Conservation (phyloP, 495 filamentous ascomycete species). For the Hypoxylon fuscum region DNA sequence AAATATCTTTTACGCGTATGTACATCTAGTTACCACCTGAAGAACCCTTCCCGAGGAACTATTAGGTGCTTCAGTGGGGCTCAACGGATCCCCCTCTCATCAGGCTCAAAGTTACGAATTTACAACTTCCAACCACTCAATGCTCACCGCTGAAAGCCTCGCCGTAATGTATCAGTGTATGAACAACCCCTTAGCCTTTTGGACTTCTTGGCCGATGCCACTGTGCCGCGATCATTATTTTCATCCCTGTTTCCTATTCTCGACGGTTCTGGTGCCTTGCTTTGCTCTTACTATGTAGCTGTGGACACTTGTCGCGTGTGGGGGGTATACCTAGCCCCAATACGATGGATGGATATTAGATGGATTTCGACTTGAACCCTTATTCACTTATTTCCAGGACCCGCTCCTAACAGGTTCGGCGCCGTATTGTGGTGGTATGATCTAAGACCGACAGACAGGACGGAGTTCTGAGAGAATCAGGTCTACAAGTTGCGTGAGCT, state of each 20-base stretch:
- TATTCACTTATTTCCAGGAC: slow-evolving; percentile 1
- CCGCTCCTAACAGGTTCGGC: neutral
- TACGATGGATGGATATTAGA: neutral
- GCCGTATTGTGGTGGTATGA: slow-evolving; percentile 1
- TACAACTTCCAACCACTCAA: neutral
- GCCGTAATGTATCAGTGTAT: slow-evolving; percentile 4
- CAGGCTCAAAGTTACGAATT: neutral
- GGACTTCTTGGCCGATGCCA: slow-evolving; percentile 22
- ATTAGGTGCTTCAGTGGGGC: neutral
- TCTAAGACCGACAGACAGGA: neutral
- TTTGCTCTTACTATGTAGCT: neutral
- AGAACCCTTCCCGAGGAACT: too few species aligned
- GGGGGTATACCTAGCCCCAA: slow-evolving; percentile 6
- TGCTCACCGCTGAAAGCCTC: slow-evolving; percentile 31
- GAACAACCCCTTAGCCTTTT: slow-evolving; percentile 4
- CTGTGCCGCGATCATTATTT: slow-evolving; percentile 7
- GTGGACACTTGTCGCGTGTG: slow-evolving; percentile 15
- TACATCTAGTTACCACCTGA: too few species aligned
- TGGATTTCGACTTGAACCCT: neutral
- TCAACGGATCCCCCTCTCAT: neutral
- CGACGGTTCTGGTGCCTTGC: slow-evolving; percentile 21
- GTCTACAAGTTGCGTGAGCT: too few species aligned
- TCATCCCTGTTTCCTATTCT: slow-evolving; percentile 26
- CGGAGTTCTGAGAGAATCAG: too few species aligned
- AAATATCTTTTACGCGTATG: too few species aligned